phyloP scores from a whole-genome alignment of 1,139 yeast genomes.

The Nakaseomyces sp. region DNA sequence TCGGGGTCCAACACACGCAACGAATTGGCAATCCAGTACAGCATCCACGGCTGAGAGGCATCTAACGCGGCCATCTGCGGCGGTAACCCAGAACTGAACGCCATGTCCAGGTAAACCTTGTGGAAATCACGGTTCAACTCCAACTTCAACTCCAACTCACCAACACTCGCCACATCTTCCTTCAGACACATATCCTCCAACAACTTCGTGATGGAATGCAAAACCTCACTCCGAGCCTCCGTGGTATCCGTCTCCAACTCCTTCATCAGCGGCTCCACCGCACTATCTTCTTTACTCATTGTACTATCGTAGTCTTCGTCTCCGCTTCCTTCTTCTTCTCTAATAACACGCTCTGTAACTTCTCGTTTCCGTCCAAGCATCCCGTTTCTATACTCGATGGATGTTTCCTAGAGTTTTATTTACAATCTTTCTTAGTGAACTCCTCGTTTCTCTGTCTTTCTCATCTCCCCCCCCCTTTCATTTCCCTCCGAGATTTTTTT shows the following conservation, averaged over 20 bases:
- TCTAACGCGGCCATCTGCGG: slow-evolving; percentile 46
- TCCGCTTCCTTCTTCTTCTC: slow-evolving; percentile 8
- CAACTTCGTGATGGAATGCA: slow-evolving; percentile 15
- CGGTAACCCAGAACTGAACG: slow-evolving; percentile 35
- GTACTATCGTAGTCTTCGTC: no score
- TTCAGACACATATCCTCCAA: background rate
- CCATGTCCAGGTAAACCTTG: slow-evolving; percentile 33
- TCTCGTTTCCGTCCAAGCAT: slow-evolving; percentile 28
- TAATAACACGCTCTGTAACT: slow-evolving; percentile 15
- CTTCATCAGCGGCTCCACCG: slow-evolving; percentile 16
- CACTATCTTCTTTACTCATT: slow-evolving; percentile 8
- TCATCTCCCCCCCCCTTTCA: no score
- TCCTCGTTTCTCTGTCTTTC: no score
- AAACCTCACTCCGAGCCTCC: slow-evolving; percentile 37
- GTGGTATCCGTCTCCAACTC: slow-evolving; percentile 36
- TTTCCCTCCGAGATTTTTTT: no score
- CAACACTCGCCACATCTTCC: background rate
- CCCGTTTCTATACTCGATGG: no score
- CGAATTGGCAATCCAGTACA: slow-evolving; percentile 75
- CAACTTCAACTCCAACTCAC: slow-evolving; percentile 24
- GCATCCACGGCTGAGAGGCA: slow-evolving; percentile 86
- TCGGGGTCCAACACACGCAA: slow-evolving; percentile 35
- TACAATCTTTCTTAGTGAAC: no score
- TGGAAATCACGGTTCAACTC: slow-evolving; percentile 33
- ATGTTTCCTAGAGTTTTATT: no score